A percentile compares a stretch with the other conserved stretches of the same genome.
phyloP scores from a whole-genome alignment of 2,329 filamentous ascomycete species.

The Aspergillus floridensis region DNA sequence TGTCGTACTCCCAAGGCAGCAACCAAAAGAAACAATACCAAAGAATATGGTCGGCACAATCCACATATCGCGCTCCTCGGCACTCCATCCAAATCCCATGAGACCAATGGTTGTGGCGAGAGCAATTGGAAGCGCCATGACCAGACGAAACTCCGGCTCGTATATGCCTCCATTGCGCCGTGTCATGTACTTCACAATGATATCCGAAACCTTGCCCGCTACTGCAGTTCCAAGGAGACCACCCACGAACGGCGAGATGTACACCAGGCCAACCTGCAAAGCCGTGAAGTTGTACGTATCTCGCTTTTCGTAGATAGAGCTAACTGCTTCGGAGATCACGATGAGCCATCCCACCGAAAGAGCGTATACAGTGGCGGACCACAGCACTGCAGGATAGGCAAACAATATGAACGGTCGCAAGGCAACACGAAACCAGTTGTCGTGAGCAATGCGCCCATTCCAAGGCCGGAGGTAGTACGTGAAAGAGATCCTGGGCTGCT shows the following conservation, averaged over 20 bases:
- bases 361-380: constrained; percentile 80
- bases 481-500: constrained; percentile 68
- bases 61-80: constrained; percentile 70
- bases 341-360: constrained; percentile 94
- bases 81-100: constrained; percentile 97
- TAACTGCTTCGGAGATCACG: constrained; percentile 83
- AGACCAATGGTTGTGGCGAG: constrained; percentile 78
- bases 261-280: constrained; percentile 79
- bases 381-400: constrained; percentile 83
- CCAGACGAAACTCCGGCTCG: constrained; percentile 86
- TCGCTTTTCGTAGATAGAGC: constrained; percentile 70
- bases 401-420: constrained; percentile 80
- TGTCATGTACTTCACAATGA: constrained; percentile 79
- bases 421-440: constrained; percentile 77
- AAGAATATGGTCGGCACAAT: constrained; percentile 94
- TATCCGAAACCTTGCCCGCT: constrained; percentile 80
- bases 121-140: constrained; percentile 80
- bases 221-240: constrained; percentile 88
- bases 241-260: constrained; percentile 85
- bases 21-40: constrained; percentile 87
- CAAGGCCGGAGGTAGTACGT: constrained; percentile 70
- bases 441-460: constrained; percentile 73
- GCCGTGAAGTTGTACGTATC: constrained; percentile 76
- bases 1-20: constrained; percentile 83
- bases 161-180: constrained; percentile 88